Base-by-base conservation (phyloP, 164 flowering plant genomes). In the Macadamia integrifolia region DNA sequence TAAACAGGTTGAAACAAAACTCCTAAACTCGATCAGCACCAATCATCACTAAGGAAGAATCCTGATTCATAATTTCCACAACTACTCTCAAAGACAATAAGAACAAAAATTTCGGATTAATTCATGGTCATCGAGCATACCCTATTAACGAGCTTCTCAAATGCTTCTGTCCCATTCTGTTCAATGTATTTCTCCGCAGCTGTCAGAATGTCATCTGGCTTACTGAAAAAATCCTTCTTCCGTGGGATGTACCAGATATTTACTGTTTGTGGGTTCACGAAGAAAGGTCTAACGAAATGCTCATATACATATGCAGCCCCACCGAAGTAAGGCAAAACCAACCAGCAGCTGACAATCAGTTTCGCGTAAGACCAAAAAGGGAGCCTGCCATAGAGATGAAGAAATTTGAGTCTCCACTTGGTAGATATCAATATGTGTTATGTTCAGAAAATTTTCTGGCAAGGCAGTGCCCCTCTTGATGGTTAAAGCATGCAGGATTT, bases 281-380 rank as follows among this genome's bases (percentile, higher is more conserved):
- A 88, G 74, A 83, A 79, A 23, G 97, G 97, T 65, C 97, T 82
- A 17, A 93, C 78, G 72, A 76, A 91, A 69, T 75, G 81, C 73
- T 83, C 72, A 60, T 91, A 91, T 0, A 93, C 91, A 74, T 91
- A 82, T 5, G 97, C 90, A 60, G 97, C 97, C 1, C 97, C 98
- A 69, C 78, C 87, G 86, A 93, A 93, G 59, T 85, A 77, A 4
- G 98, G 98, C 46, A 93, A 74, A 18, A 93, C 96, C 79, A 93
- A 75, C 98, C 98, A 93, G 82, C 96, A 87, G 9, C 84, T 80
- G 0, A 69, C 72, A 11, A 79, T 58, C 67, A 93, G 80, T 83
- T 90, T 93, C 6, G 78, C 80, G 55, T 88, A 90, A 8, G 91
- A 70, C 97, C 97, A 88, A 30, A 87, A 76, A 3, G 92, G 86